Conservation (phyloP, 805 yeast species). For the Yarrowia keelungensis region DNA sequence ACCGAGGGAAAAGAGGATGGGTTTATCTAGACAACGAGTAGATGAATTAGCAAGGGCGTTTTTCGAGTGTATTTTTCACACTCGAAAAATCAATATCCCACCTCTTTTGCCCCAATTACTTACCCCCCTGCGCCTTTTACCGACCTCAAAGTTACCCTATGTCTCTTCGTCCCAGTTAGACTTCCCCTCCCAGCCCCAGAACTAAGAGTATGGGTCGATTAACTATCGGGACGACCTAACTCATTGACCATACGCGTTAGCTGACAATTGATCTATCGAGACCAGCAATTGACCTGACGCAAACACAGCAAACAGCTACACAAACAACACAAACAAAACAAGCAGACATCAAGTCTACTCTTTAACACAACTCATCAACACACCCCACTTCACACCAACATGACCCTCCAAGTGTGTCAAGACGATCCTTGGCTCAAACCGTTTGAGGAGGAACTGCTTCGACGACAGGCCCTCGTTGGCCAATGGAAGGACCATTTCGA, state of each 20-base stretch:
- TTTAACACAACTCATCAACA: neutral
- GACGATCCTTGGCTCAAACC: conserved; percentile 89
- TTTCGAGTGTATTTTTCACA: neutral
- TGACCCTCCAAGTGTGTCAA: conserved; percentile 18
- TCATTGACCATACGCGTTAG: neutral
- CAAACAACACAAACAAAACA: neutral
- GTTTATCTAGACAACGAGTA: neutral
- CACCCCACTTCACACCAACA: neutral
- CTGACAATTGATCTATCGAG: neutral
- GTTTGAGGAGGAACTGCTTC: conserved; percentile 66
- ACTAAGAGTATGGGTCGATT: neutral
- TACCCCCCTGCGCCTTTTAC: neutral
- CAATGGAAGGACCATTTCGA: conserved; percentile 66
- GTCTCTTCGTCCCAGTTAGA: conserved; percentile 6
- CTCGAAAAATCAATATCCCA: neutral
- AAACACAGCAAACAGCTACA: neutral
- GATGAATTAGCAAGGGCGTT: neutral
- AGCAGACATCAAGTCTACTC: neutral
- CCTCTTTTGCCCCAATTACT: neutral
- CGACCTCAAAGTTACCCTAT: conserved; percentile 11
- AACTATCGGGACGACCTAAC: neutral
- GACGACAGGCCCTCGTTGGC: conserved; percentile 70
- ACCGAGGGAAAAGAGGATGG: no score
- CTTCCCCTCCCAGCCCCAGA: conserved; percentile 33
- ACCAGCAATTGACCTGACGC: neutral